Percentiles rank a stretch among this genome's conserved stretches.
Evolutionary conservation across 768 basidiomycete genomes (phyloP).

Genomic region (Russula sp.): DNA sequence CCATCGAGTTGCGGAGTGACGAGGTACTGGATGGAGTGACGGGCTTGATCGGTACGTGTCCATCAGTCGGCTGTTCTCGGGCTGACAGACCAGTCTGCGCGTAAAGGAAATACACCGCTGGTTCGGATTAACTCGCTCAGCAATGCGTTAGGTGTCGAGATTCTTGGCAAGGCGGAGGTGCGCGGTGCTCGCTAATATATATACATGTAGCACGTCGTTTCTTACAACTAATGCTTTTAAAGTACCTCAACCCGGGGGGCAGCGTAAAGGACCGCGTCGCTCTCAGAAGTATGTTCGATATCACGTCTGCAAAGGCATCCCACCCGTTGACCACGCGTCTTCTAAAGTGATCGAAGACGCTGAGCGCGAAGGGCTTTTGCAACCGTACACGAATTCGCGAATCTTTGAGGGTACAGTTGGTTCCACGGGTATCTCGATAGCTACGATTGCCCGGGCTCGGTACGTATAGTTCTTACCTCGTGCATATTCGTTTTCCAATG

Average conservation of each 20-base stretch:
- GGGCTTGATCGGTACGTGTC: constrained; percentile 68
- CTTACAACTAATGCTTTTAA: not conserved
- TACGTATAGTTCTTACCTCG: constrained; percentile 27
- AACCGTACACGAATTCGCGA: constrained; percentile 80
- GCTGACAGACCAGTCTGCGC: not conserved
- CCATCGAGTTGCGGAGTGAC: constrained; percentile 66
- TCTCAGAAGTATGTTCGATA: constrained; percentile 55
- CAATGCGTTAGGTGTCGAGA: constrained; percentile 85
- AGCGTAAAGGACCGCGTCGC: constrained; percentile 99
- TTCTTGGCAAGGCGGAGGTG: constrained; percentile 93
- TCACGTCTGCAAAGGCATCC: not conserved
- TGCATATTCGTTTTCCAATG: not conserved
- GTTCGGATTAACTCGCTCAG: constrained; percentile 88
- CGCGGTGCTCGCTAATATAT: constrained; percentile 9
- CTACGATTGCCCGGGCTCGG: constrained; percentile 87
- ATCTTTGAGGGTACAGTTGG: constrained; percentile 98
- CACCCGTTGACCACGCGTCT: not conserved
- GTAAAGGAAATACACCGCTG: constrained; percentile 88
- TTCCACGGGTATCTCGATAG: constrained; percentile 93
- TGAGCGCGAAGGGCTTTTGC: constrained; percentile 70
- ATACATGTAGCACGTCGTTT: not conserved
- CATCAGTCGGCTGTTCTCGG: not conserved
- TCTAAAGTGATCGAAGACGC: constrained; percentile 87
- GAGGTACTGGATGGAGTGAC: constrained; percentile 76
- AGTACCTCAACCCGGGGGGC: constrained; percentile 97